Evolutionary conservation across 208 protist genomes (phyloP), one percentile per base, ranked within the genome.

Genomic region (Leptomonas seymouri): DNA sequence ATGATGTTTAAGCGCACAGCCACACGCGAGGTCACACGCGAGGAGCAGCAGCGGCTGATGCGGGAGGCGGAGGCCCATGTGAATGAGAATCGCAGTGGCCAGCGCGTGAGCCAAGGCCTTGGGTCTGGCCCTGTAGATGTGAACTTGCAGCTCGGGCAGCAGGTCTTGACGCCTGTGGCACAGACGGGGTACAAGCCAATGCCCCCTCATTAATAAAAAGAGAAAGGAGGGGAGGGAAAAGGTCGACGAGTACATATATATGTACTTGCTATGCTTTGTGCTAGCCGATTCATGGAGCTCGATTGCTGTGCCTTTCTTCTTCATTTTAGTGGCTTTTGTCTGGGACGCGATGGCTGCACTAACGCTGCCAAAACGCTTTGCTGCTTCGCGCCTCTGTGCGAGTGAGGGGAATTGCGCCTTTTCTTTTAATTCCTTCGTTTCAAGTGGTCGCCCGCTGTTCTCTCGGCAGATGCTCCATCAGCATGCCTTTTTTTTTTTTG

Each of bases 1-100:
- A 91, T 94, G 84, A 94, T 94, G 89, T 94, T 94, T 50, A 84
- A 80, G 51, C 89, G 89, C 55, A 93, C 89, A n/a, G 84, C 86
- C 53, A 93, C 89, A 0, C 89, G 89, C 0, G 89, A 94, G 74
- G 86, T 94, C 56, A 94, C 89, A 18, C 80, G 80, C 12, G 89
- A 93, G 62, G 89, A 94, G 76, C 89, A 94, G 81, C 74, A 93
- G 64, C 75, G 73, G 14, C 79, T 94, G 23, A 77, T 89, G 81
- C 76, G 67, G 25, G 79, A 90, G 71, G 78, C 89, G 3, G 74
- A 85, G 73, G 64, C 66, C 25, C 82, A 91, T 44, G 81, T 76
- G 42, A 85, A 79, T 36, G 84, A 91, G 63, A 94, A 94, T 63
- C 71, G 89, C 15, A 90, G 78, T 57, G 89, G 86, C 9, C 71